These are phyloP conservation scores for Torulaspora franciscae DNA, from an alignment of 805 yeast genomes.

Conservation along the genomic window DNA sequence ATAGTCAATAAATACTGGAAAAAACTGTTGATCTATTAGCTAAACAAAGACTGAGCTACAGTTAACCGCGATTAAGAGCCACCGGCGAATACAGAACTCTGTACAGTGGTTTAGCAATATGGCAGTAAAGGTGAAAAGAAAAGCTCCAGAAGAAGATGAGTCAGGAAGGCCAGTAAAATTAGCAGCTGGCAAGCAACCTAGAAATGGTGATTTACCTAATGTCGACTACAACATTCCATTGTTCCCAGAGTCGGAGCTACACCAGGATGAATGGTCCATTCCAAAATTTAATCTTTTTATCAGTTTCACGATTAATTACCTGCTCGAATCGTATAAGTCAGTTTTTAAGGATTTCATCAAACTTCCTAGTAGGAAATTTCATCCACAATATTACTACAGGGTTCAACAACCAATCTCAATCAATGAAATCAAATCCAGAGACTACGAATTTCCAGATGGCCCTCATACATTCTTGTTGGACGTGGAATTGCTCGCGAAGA, in stretches of 20 bases:
- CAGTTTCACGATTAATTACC: conserved; percentile 29
- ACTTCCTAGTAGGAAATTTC: conserved; percentile 66
- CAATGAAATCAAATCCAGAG: conserved; percentile 50
- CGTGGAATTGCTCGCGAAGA: conserved; percentile 59
- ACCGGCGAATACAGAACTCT: not conserved
- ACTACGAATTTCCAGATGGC: conserved; percentile 32
- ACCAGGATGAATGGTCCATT: conserved; percentile 32
- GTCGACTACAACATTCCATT: conserved; percentile 30
- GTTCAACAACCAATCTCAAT: conserved; percentile 65
- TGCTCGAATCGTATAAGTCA: conserved; percentile 27
- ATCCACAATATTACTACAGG: conserved; percentile 73
- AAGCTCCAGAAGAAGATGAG: conserved; percentile 15
- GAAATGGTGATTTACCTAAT: conserved; percentile 19
- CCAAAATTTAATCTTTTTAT: conserved; percentile 32
- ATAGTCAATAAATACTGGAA: not conserved
- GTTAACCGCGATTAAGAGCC: not conserved
- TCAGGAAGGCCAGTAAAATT: conserved; percentile 18
- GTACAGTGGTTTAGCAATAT: not conserved
- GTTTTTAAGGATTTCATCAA: conserved; percentile 53
- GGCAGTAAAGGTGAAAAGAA: conserved; percentile 17
- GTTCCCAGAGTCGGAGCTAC: conserved; percentile 32
- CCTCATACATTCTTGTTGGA: conserved; percentile 49
- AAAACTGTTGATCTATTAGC: not conserved
- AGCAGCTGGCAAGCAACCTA: conserved; percentile 35
- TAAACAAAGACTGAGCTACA: not conserved